These are phyloP conservation scores for Puccinia triticina DNA, from an alignment of 1,284 basidiomycete species.

Conservation along the genomic window DNA sequence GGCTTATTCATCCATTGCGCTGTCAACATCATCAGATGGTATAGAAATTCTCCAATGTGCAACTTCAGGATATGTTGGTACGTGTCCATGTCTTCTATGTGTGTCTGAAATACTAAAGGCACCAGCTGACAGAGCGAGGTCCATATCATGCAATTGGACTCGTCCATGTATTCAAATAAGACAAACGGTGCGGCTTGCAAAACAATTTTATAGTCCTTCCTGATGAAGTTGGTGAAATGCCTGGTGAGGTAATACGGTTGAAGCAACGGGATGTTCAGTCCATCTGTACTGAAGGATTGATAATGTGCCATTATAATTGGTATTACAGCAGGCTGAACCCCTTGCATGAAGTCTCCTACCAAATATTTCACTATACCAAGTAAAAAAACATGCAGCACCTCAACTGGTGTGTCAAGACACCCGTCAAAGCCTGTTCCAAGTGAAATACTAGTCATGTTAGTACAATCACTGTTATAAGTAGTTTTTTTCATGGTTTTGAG, in stretches of 20 bases:
- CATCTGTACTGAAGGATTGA: not conserved
- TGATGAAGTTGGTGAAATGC: not conserved
- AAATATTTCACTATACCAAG: not conserved
- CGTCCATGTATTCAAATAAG: not conserved
- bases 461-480: too few relatives aligned
- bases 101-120: not conserved
- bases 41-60: not conserved
- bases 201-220: not conserved
- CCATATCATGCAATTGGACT: not conserved
- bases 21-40: not conserved
- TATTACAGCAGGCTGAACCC: not conserved
- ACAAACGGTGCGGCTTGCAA: not conserved
- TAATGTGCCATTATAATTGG: not conserved
- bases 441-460: too few relatives aligned
- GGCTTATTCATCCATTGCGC: constrained; percentile 62
- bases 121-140: not conserved
- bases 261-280: not conserved
- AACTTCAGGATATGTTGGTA: not conserved
- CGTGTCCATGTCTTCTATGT: not conserved
- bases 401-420: not conserved
- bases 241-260: not conserved
- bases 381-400: constrained; percentile 3
- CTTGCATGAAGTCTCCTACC: not conserved
- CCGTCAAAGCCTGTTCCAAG: constrained; percentile 25
- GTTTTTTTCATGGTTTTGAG: too few relatives aligned